Percentiles rank a stretch among this genome's conserved stretches.
phyloP scores from a whole-genome alignment of 2,329 filamentous ascomycete species.

The Sclerotiophoma versabilis region DNA sequence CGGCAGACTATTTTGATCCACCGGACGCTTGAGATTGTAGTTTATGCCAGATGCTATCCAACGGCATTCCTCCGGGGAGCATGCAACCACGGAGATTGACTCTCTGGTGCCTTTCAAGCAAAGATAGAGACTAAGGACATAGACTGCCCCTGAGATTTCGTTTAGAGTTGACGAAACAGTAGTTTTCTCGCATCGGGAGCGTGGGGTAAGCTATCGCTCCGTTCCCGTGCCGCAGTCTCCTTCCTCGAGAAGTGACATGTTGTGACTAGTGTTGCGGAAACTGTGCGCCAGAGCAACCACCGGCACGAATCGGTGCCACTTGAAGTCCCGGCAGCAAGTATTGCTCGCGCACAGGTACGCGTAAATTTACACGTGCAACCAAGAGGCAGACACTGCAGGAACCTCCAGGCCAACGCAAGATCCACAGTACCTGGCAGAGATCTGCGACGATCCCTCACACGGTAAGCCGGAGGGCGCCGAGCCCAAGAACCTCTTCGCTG shows the following conservation, averaged over 20 bases:
- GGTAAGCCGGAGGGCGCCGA: slow-evolving; percentile 21
- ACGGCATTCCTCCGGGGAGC: background rate
- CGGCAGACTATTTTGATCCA: background rate
- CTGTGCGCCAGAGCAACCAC: background rate
- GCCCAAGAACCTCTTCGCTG: too few species aligned
- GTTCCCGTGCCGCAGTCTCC: slow-evolving; percentile 10
- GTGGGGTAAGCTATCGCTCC: slow-evolving; percentile 14
- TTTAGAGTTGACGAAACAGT: slow-evolving; percentile 7
- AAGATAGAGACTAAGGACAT: slow-evolving; percentile 1
- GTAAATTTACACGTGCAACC: slow-evolving; percentile 10
- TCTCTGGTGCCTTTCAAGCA: slow-evolving; percentile 6
- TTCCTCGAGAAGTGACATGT: background rate
- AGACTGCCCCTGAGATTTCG: slow-evolving; percentile 3
- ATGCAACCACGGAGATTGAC: slow-evolving; percentile 24
- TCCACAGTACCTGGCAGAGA: slow-evolving; percentile 29
- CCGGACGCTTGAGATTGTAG: slow-evolving; percentile 7
- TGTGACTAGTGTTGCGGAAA: background rate
- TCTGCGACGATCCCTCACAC: slow-evolving; percentile 22
- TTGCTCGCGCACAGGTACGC: background rate
- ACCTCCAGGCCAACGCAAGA: slow-evolving; percentile 3
- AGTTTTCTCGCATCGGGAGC: slow-evolving; percentile 3
- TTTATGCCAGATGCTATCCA: slow-evolving; percentile 1
- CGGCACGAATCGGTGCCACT: background rate
- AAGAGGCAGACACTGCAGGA: slow-evolving; percentile 1
- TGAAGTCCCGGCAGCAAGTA: background rate